Conservation (phyloP, 1,139 yeast species). For the Zygosaccharomyces pseudobailii region DNA sequence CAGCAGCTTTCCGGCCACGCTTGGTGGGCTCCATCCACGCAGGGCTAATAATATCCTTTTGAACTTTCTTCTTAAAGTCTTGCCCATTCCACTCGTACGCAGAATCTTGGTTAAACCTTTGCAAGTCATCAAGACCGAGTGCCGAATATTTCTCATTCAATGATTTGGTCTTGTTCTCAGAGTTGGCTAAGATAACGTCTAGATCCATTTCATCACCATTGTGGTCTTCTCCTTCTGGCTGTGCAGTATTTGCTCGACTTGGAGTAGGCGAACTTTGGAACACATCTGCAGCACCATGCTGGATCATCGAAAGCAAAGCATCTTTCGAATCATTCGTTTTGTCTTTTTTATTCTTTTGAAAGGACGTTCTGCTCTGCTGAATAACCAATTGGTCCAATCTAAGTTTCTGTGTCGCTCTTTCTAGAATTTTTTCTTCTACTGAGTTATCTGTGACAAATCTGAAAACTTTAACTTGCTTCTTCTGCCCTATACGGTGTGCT, state of each 20-base stretch:
- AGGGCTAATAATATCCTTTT: conserved; percentile 38
- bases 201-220: conserved; percentile 63
- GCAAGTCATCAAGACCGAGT: conserved; percentile 86
- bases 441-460: conserved; percentile 94
- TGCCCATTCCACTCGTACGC: conserved; percentile 87
- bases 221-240: conserved; percentile 31
- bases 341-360: conserved; percentile 38
- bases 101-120: conserved; percentile 61
- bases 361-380: conserved; percentile 74
- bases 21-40: conserved; percentile 71
- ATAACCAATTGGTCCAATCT: conserved; percentile 91
- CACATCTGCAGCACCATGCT: conserved; percentile 91
- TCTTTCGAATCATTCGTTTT: conserved; percentile 63
- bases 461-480: conserved; percentile 88
- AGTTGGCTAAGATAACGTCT: conserved; percentile 69
- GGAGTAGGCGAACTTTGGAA: conserved; percentile 42
- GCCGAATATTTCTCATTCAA: conserved; percentile 76
- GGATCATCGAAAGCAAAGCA: conserved; percentile 90
- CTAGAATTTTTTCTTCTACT: conserved; percentile 92
- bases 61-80: conserved; percentile 64
- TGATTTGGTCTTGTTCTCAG: conserved; percentile 74
- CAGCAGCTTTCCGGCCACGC: conserved; percentile 74
- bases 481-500: conserved; percentile 97
- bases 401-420: conserved; percentile 91
- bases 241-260: conserved; percentile 30